Evolutionary conservation across 305 asterid genomes (phyloP).

Genomic region (Fraxinus sp.): DNA sequence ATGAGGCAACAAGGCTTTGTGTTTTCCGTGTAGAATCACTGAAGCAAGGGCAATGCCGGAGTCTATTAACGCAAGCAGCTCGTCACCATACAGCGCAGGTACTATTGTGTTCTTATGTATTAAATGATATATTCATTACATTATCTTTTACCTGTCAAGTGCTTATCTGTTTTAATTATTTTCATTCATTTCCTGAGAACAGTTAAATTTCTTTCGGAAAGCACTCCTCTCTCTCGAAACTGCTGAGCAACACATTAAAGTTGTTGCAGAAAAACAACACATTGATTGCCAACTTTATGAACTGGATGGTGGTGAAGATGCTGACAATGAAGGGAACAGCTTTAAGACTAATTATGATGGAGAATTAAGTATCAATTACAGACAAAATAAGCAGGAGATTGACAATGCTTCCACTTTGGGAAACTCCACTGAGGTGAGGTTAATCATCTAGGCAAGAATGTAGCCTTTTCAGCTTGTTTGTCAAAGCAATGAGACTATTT

Average conservation of each 20-base stretch:
- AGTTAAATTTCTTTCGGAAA: constrained; percentile 80
- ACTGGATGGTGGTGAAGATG: constrained; percentile 47
- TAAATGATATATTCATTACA: constrained; percentile 10
- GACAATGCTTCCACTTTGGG: constrained; percentile 47
- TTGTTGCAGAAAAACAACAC: constrained; percentile 76
- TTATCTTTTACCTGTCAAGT: constrained; percentile 14
- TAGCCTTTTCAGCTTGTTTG: constrained; percentile 12
- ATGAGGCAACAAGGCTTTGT: constrained; percentile 80
- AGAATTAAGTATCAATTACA: constrained; percentile 73
- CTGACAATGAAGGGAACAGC: constrained; percentile 51
- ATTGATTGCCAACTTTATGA: constrained; percentile 74
- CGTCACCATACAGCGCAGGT: constrained; percentile 98
- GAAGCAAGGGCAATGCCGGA: constrained; percentile 91
- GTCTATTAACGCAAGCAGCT: constrained; percentile 89
- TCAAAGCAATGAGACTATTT: not conserved
- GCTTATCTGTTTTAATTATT: constrained; percentile 14
- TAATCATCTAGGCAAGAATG: constrained; percentile 9
- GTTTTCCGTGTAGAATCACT: constrained; percentile 88
- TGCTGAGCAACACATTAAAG: constrained; percentile 70
- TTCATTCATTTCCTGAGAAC: constrained; percentile 32
- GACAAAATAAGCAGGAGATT: constrained; percentile 52
- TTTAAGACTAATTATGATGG: constrained; percentile 56
- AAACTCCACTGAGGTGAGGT: constrained; percentile 69
- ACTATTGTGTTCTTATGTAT: constrained; percentile 21
- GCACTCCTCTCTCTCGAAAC: constrained; percentile 87